These are phyloP conservation scores for Brettanomyces anomalus DNA, from an alignment of 805 yeast species.

Conservation along the genomic window DNA sequence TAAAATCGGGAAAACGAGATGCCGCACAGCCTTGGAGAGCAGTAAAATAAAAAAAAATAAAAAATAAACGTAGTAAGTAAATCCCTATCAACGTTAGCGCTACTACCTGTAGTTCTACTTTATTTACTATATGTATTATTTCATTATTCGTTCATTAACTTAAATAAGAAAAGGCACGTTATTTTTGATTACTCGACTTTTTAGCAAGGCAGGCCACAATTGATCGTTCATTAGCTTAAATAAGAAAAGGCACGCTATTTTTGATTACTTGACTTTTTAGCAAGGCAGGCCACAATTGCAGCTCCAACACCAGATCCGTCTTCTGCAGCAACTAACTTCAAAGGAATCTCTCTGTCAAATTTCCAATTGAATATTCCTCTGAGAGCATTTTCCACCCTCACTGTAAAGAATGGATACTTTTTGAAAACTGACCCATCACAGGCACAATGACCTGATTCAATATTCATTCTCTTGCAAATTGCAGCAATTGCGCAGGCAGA, in stretches of 20 bases:
- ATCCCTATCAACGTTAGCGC: no score
- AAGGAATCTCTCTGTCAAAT: constrained; percentile 15
- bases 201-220: no score
- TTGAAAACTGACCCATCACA: constrained; percentile 96
- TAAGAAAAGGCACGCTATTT: no score
- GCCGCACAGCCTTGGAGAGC: no score
- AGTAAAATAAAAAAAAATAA: no score
- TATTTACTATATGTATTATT: no score
- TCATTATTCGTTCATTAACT: no score
- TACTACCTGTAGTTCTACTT: no score
- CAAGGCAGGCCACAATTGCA: constrained; percentile 92
- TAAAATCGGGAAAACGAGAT: no score
- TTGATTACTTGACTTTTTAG: constrained; percentile 31
- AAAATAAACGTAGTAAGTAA: not conserved
- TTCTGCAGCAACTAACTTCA: constrained; percentile 35
- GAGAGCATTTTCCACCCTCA: constrained; percentile 80
- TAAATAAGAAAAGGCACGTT: no score
- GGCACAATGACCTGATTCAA: constrained; percentile 76
- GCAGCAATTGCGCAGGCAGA: constrained; percentile 96
- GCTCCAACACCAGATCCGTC: constrained; percentile 99
- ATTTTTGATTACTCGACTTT: no score
- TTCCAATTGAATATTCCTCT: constrained; percentile 84
- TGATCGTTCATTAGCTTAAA: no score
- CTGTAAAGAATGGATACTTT: constrained; percentile 86
- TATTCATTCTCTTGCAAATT: constrained; percentile 76